Base-by-base conservation (phyloP, 2,329 filamentous ascomycete genomes). In the Xylariaceae sp. region DNA sequence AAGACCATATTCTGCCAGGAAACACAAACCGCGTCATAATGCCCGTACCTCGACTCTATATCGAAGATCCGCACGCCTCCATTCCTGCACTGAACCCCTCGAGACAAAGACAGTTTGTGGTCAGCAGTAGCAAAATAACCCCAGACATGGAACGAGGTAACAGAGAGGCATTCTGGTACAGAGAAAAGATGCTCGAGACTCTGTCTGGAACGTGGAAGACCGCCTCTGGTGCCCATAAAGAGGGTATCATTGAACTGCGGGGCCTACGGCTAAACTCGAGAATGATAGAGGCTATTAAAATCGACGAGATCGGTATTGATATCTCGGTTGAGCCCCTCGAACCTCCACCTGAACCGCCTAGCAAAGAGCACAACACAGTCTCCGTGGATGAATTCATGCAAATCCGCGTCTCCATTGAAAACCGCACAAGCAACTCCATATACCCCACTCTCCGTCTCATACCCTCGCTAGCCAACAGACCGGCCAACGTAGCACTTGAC, bases 141-240 rank as follows among this genome's bases (percentile, higher is more conserved):
- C 88, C 90, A 0, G 90, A 94, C 58, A 82, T 81, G 41, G 92
- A 97, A 71, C 82, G 88, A 33, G 81, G 84, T 12, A 87, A 80
- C 54, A 80, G 92, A 47, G 90, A 96, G 71, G 84, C 86, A 0
- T 97, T 97, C 68, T 97, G 92, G 92, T 96, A 90, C 69, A 83
- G 91, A 14, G 89, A 96, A 68, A 84, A 83, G 64, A 79, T 97
- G 2, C 78, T 97, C 3, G 85, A 87, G 54, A 76, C 78, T 40
- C 72, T 96, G 10, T 78, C 77, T 22, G 90, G 87, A 0, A 82
- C 78, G 0, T 97, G 92, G 92, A 81, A 75, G 50, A 83, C 82
- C 0, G 74, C 60, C 1, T 74, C 75, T 1, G 74, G 74, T 1
- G 74, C 75, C 0, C 69, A 72, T 42, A 79, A 87, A 38, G 72